Evolutionary conservation across 164 flowering plant genomes (phyloP), one percentile per base, ranked within the genome.

Genomic region (Pachysandra terminalis): DNA sequence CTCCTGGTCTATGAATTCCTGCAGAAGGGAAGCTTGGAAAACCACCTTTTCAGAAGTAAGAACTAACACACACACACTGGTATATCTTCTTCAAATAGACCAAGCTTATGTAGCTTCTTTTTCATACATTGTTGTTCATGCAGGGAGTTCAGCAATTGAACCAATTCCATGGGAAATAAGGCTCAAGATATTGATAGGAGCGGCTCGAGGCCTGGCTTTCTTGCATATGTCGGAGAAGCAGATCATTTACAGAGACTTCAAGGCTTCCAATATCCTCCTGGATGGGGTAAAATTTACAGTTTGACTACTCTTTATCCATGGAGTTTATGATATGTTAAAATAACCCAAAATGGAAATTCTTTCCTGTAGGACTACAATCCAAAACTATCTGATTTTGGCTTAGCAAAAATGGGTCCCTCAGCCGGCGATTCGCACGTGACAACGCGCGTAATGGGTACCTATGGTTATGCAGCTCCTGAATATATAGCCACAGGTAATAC

Each of bases 201-300:
- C 95, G 6, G 98, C 95, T 63, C 78, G 80, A 69, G 98, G 96
- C 24, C 83, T 93, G 48, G 84, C 85, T 1, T 93, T 89, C 81
- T 78, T 93, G 74, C 98, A 93, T 67, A 64, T 88, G 3, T 85
- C 90, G 0, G 91, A 91, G 19, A 86, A 78, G 71, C 75, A 86
- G 77, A 80, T 93, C 19, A 93, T 93, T 37, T 93, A 90, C 61
- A 75, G 96, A 61, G 96, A 92, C 71, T 87, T 93, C 79, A 93
- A 93, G 75, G 87, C 98, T 9, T 89, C 98, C 5, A 93, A 93
- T 61, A 90, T 93, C 64, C 72, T 93, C 57, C 89, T 93, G 3
- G 98, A 93, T 65, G 86, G 88, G 82, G 97, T 92, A 81, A 81
- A 4, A 8, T 17, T 28, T 5, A 52, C 45, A 16, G 28, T 24